These are phyloP conservation scores for Zea luxurians DNA, from an alignment of 176 grass and related monocot genomes.

Conservation along the genomic window DNA sequence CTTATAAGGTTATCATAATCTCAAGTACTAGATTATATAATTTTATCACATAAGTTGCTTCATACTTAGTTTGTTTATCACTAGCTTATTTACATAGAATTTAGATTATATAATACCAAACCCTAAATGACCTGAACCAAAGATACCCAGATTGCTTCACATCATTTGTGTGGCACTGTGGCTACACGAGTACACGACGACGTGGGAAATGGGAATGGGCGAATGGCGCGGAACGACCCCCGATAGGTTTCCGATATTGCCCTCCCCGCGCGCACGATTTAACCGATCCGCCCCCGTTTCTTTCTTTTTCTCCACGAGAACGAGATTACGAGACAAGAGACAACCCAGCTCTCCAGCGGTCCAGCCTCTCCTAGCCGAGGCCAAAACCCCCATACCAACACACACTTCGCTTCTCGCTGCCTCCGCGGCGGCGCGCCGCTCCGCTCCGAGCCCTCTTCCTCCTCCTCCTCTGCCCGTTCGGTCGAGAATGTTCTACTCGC, in stretches of 20 bases:
- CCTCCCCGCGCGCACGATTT: background rate
- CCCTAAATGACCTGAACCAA: too few species aligned
- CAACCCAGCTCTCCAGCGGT: background rate
- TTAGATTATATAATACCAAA: too few species aligned
- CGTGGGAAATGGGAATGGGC: too few species aligned
- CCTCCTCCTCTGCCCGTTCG: background rate
- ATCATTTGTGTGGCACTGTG: too few species aligned
- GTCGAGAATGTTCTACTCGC: constrained; percentile 85
- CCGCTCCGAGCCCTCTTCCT: background rate
- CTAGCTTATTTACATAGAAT: too few species aligned
- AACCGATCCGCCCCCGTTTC: background rate
- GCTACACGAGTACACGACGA: too few species aligned
- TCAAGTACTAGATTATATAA: too few species aligned
- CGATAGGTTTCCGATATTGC: background rate
- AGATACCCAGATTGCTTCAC: too few species aligned
- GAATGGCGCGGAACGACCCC: too few species aligned
- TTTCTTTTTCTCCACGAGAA: background rate
- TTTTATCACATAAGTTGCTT: too few species aligned
- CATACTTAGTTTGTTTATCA: too few species aligned
- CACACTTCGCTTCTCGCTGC: background rate
- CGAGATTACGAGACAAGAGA: background rate
- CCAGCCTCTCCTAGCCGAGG: background rate
- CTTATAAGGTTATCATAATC: too few species aligned
- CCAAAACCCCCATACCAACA: background rate
- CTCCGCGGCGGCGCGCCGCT: background rate